Base-by-base conservation (phyloP, 2,329 filamentous ascomycete genomes). In the Pseudocercospora cruenta region DNA sequence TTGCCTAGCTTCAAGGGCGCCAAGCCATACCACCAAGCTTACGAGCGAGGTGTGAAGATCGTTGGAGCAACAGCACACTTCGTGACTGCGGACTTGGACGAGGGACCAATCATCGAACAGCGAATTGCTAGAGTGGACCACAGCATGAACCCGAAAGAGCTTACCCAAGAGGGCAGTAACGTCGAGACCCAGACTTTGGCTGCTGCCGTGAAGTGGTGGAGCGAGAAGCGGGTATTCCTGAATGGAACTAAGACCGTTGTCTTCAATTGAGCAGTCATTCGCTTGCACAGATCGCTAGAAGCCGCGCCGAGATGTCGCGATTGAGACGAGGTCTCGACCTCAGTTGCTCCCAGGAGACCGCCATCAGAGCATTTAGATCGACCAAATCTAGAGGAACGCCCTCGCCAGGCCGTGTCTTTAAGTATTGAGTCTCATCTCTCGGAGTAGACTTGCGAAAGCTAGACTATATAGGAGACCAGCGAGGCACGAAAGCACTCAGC, bases 91-190 rank as follows among this genome's bases (percentile, higher is more conserved):
- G 91, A 94, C 78, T 80, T 95, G 68, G 92, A 95, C 75, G 92
- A 95, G 82, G 92, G 92, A 1, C 92, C 92, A 10, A 95, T 95
- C 72, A 95, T 95, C 72, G 92, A 94, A 85, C 92, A 95, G 85
- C 86, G 91, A 63, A 88, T 94, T 62, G 86, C 89, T 5, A 83
- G 91, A 16, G 91, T 94, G 26, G 90, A 92, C 77, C 92, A 95
- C 79, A 86, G 84, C 71, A 87, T 93, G 87, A 89, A 86, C 73
- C 85, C 92, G 19, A 92, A 91, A 82, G 88, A 90, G 76, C 79
- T 94, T 75, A 90, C 91, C 1, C 89, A 92, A 73, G 91, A 93
- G 77, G 92, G 92, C 12, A 92, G 90, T 72, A 94, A 93, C 71
- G 90, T 94, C 9, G 92, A 95, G 84, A 93, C 90, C 76, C 91